Evolutionary conservation across 139 green algal species (phyloP).

Genomic region (Volvox reticuliferus): DNA sequence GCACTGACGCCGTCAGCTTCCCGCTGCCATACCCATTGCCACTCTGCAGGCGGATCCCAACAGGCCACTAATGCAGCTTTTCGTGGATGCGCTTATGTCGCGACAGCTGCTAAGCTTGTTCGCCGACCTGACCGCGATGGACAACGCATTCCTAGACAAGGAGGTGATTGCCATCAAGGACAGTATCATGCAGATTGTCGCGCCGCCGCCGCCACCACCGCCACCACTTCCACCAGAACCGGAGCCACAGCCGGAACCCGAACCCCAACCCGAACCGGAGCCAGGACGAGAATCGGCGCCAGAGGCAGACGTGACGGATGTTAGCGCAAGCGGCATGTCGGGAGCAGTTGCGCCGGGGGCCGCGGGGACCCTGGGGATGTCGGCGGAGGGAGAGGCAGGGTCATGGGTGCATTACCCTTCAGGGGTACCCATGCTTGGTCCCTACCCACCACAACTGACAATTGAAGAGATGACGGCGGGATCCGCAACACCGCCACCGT

Average conservation of each 20-base stretch:
- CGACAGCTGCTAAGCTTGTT: neutral
- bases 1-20: too few relatives aligned
- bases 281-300: neutral
- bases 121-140: slow-evolving; percentile 37
- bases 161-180: slow-evolving; percentile 26
- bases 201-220: slow-evolving; percentile 22
- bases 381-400: too few relatives aligned
- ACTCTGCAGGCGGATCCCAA: slow-evolving; percentile 13
- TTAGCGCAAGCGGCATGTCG: too few relatives aligned
- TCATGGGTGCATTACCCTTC: too few relatives aligned
- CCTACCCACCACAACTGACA: neutral
- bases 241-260: neutral
- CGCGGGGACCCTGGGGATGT: too few relatives aligned
- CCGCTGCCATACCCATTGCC: too few relatives aligned
- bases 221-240: neutral
- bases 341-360: too few relatives aligned
- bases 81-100: slow-evolving; percentile 21
- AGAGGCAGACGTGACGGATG: neutral
- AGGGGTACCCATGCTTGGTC: neutral
- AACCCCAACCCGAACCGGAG: neutral
- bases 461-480: neutral
- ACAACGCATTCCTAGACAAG: slow-evolving; percentile 24
- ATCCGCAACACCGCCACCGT: neutral
- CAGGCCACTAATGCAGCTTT: neutral
- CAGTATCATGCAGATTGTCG: slow-evolving; percentile 35